Conservation (phyloP, 1,284 basidiomycete species). For the Trichosporon faecale region DNA sequence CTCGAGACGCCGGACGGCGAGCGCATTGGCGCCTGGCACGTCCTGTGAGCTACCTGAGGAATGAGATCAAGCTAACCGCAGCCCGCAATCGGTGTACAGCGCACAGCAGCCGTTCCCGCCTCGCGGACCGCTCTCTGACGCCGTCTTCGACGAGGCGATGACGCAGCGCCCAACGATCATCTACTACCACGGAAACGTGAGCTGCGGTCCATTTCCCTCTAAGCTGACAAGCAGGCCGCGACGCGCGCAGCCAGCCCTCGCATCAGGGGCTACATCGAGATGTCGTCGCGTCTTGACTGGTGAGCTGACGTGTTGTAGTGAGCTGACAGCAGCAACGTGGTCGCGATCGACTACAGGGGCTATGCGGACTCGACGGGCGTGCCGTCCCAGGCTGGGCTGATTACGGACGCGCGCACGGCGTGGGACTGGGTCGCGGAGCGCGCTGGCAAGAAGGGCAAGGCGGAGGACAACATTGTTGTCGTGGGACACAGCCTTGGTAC, state of each 20-base stretch:
- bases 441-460: constrained; percentile 13
- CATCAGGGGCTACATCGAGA: constrained; percentile 34
- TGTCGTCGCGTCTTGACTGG: constrained; percentile 37
- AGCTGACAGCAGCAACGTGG: constrained; percentile 59
- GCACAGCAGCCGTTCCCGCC: constrained; percentile 27
- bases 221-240: constrained; percentile 17
- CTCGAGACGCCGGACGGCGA: constrained; percentile 73
- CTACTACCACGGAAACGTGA: constrained; percentile 83
- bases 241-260: constrained; percentile 21
- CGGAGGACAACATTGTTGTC: constrained; percentile 40
- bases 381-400: constrained; percentile 72
- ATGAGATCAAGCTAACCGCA: constrained; percentile 13
- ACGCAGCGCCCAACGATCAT: constrained; percentile 68
- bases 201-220: constrained; percentile 6
- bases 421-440: constrained; percentile 68
- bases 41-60: constrained; percentile 56
- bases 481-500: constrained; percentile 82
- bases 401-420: constrained; percentile 70
- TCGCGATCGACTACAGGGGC: constrained; percentile 87
- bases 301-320: constrained; percentile 25
- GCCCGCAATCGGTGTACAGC: constrained; percentile 33
- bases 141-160: constrained; percentile 57
- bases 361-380: constrained; percentile 80
- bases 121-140: constrained; percentile 24
- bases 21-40: constrained; percentile 82